These are phyloP conservation scores for Fomitopsis pinicola DNA, from an alignment of 1,284 basidiomycete species.

Conservation along the genomic window DNA sequence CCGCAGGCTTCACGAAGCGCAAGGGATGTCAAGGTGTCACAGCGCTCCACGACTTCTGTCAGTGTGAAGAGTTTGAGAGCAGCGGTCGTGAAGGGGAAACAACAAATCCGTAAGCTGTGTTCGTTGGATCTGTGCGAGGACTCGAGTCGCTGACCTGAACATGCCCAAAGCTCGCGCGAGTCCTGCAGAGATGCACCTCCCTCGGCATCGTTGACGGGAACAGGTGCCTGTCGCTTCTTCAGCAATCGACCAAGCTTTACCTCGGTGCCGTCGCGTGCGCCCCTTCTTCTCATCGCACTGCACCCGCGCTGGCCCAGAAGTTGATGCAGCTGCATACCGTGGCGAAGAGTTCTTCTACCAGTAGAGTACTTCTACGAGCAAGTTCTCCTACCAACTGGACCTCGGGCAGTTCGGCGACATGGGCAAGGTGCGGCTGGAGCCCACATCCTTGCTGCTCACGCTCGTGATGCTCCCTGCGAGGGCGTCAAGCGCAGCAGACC, in stretches of 20 bases:
- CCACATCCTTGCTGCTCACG: slow-evolving; percentile 69
- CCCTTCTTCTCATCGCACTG: slow-evolving; percentile 1
- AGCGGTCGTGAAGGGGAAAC: slow-evolving; percentile 55
- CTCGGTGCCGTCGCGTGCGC: slow-evolving; percentile 76
- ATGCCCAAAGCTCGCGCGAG: slow-evolving; percentile 69
- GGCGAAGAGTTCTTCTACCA: slow-evolving; percentile 98
- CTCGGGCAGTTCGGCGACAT: slow-evolving; percentile 90
- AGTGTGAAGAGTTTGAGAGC: slow-evolving; percentile 58
- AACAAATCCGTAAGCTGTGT: slow-evolving; percentile 62
- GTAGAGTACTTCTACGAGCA: slow-evolving; percentile 20
- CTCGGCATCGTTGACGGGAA: slow-evolving; percentile 88
- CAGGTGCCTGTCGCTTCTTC: slow-evolving; percentile 77
- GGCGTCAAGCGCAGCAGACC: slow-evolving; percentile 45
- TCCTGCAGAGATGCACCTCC: slow-evolving; percentile 85
- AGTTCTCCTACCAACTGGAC: slow-evolving; percentile 52
- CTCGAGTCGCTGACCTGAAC: background rate
- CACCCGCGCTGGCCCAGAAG: background rate
- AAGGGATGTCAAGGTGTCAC: slow-evolving; percentile 70
- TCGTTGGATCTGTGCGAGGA: background rate
- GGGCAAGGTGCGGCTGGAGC: slow-evolving; percentile 74
- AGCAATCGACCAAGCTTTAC: slow-evolving; percentile 87
- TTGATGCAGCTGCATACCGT: background rate
- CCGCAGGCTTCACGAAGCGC: slow-evolving; percentile 4
- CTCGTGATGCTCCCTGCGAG: slow-evolving; percentile 78
- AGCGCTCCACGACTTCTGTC: slow-evolving; percentile 75